These are phyloP conservation scores for Prunus salicina DNA, from an alignment of 306 rosid species.

Conservation along the genomic window DNA sequence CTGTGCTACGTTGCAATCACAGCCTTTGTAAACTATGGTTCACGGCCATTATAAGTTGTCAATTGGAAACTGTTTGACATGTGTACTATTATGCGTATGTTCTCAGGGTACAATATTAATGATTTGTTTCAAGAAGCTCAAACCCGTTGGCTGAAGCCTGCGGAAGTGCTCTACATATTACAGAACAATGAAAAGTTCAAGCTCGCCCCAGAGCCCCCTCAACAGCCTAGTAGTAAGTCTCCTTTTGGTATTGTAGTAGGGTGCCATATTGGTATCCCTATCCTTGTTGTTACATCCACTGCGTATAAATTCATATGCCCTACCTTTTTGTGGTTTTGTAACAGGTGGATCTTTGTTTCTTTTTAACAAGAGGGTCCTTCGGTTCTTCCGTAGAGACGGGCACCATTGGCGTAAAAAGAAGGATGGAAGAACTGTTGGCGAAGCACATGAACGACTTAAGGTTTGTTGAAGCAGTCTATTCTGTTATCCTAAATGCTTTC, in stretches of 20 bases:
- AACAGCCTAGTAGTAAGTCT: slow-evolving; percentile 61
- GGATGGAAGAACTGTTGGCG: slow-evolving; percentile 85
- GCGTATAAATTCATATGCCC: neutral
- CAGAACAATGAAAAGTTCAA: slow-evolving; percentile 64
- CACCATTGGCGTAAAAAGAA: slow-evolving; percentile 92
- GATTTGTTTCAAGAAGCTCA: slow-evolving; percentile 73
- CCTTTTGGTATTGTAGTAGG: slow-evolving; percentile 10
- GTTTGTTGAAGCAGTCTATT: slow-evolving; percentile 32
- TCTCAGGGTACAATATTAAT: slow-evolving; percentile 61
- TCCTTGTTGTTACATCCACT: slow-evolving; percentile 4
- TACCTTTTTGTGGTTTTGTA: slow-evolving; percentile 18
- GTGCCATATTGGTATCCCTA: neutral
- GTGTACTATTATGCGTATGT: slow-evolving; percentile 6
- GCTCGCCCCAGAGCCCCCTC: slow-evolving; percentile 54
- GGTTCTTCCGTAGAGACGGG: slow-evolving; percentile 95
- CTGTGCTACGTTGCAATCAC: neutral
- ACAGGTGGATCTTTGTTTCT: slow-evolving; percentile 86
- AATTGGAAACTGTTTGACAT: slow-evolving; percentile 9
- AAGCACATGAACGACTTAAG: slow-evolving; percentile 98
- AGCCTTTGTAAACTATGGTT: neutral
- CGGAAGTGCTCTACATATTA: slow-evolving; percentile 76
- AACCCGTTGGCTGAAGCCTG: slow-evolving; percentile 91
- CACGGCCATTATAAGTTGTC: neutral
- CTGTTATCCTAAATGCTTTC: slow-evolving; percentile 9
- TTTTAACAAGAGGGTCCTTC: slow-evolving; percentile 81